Evolutionary conservation across 1,284 basidiomycete genomes (phyloP), one percentile per base, ranked within the genome.

Genomic region (Irpex sp.): DNA sequence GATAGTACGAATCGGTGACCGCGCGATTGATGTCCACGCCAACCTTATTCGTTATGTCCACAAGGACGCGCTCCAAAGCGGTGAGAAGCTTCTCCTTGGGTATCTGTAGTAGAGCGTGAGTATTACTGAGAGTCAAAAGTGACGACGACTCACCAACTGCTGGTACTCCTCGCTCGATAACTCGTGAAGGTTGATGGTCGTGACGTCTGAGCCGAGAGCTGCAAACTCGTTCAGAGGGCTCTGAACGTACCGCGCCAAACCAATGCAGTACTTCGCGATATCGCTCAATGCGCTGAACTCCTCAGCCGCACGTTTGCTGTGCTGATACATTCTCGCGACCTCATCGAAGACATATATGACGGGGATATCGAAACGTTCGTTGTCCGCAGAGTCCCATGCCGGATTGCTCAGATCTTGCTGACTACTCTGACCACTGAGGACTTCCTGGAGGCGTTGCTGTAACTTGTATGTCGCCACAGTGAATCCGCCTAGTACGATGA

Each of bases 1-100:
- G 90, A 70, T 96, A 93, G 75, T 98, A 98, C 1, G 87, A 74
- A 75, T 97, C 93, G 1, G 87, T 87, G 34, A 95, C 88, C 37
- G 94, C 93, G 36, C 89, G 89, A 74, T 99, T 98, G 78, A 99
- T 92, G 73, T 98, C 96, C 54, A 99, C 94, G 26, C 97, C 97
- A 66, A 96, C 90, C 70, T 88, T 89, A 78, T 96, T 98, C 65
- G 94, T 91, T 17, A 93, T 82, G 71, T 98, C 95, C 61, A 97
- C 93, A 49, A 99, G 78, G 51, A 88, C 89, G 47, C 94, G 87
- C 76, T 99, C 97, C 37, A 98, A 85, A 7, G 91, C 87, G 13
- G 82, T 77, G 60, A 94, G 77, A 21, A 99, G 80, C 72, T 96
- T 96, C 70, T 97, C 97, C 66, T 82, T 83, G 0, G 96, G 89